Conservation (phyloP, 2,329 filamentous ascomycete species). For the Sordariomycetes sp. region DNA sequence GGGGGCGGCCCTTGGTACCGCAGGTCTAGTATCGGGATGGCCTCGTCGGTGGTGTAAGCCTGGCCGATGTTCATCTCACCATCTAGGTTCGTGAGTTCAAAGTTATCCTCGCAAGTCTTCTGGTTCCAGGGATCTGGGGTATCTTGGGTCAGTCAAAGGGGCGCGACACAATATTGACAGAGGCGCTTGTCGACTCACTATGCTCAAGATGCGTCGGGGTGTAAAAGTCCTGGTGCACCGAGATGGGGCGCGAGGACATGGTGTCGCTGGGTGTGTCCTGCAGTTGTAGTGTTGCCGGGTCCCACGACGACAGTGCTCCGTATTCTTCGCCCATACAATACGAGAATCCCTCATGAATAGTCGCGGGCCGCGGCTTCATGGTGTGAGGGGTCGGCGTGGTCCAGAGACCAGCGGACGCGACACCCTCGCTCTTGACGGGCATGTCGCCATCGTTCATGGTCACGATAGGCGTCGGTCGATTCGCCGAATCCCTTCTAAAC, state of each 20-base stretch:
- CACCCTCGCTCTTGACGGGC: constrained; percentile 33
- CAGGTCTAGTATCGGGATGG: constrained; percentile 51
- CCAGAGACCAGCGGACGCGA: constrained; percentile 37
- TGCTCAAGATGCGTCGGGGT: constrained; percentile 27
- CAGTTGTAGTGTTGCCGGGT: constrained; percentile 40
- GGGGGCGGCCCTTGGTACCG: constrained; percentile 34
- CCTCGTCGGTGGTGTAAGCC: constrained; percentile 52
- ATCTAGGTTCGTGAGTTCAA: constrained; percentile 45
- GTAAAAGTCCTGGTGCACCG: constrained; percentile 45
- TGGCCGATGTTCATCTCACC: constrained; percentile 50
- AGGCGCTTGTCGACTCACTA: constrained; percentile 25
- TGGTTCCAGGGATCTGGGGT: constrained; percentile 30
- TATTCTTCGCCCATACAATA: constrained; percentile 46
- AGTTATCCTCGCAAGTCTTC: constrained; percentile 45
- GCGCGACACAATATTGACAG: background rate
- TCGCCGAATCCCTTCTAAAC: constrained; percentile 31
- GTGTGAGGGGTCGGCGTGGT: constrained; percentile 42
- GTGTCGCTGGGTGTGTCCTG: constrained; percentile 39
- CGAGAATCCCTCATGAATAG: constrained; percentile 51
- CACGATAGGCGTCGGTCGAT: constrained; percentile 29
- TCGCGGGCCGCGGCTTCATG: constrained; percentile 42
- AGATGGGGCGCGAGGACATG: constrained; percentile 41
- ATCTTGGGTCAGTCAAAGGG: background rate
- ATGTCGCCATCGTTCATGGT: constrained; percentile 43
- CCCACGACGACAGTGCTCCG: constrained; percentile 43